These are phyloP conservation scores for Cicer pinnatifidum DNA, from an alignment of 306 rosid species.

Conservation along the genomic window DNA sequence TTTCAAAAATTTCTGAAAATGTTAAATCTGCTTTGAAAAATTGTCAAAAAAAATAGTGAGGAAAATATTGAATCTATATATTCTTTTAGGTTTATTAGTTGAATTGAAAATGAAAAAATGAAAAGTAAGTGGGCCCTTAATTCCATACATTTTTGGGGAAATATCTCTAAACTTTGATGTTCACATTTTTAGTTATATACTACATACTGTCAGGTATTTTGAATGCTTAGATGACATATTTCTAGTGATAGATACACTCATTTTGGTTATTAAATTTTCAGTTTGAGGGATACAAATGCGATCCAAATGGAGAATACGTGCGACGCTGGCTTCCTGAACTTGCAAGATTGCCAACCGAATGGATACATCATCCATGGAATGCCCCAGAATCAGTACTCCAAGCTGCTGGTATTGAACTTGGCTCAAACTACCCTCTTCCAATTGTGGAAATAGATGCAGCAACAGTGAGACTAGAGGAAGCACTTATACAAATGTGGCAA, in stretches of 20 bases:
- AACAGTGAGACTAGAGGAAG: constrained; percentile 76
- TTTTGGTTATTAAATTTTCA: constrained; percentile 47
- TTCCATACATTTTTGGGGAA: no score
- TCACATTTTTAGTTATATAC: constrained; percentile 21
- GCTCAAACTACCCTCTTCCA: constrained; percentile 91
- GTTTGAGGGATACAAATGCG: constrained; percentile 89
- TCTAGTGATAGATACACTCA: constrained; percentile 35
- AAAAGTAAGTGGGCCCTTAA: no score
- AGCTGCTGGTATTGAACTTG: constrained; percentile 93
- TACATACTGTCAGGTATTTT: constrained; percentile 31
- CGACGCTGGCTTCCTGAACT: constrained; percentile 97
- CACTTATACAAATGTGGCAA: constrained; percentile 79
- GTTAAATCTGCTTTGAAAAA: no score
- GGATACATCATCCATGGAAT: constrained; percentile 98
- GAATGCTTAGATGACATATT: constrained; percentile 40
- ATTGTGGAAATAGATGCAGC: constrained; percentile 83
- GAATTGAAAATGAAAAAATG: no score
- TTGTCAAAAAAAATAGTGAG: no score
- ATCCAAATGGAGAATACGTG: constrained; percentile 88
- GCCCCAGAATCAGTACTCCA: constrained; percentile 88
- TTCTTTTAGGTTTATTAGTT: no score
- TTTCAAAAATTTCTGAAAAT: no score
- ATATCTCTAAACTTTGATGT: background rate
- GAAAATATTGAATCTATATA: no score
- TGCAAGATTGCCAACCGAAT: constrained; percentile 84